Evolutionary conservation across 768 basidiomycete species (phyloP).

Genomic region (Russula emetica): DNA sequence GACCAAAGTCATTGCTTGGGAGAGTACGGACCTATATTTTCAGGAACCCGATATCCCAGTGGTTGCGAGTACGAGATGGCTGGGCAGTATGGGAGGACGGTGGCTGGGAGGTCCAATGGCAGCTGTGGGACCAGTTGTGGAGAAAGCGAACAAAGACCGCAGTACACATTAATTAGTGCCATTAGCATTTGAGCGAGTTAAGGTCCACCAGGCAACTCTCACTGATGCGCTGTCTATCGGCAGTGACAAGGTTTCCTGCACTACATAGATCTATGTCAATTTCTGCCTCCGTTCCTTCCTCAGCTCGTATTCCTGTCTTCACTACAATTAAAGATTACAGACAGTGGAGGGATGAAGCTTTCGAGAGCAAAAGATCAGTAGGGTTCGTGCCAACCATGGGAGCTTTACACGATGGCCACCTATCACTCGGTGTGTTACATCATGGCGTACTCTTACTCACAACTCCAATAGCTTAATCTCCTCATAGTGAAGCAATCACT

Average conservation of each 20-base stretch:
- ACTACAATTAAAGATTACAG: conserved; percentile 58
- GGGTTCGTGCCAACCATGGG: conserved; percentile 99
- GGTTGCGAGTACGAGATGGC: conserved; percentile 73
- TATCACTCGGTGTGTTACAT: conserved; percentile 69
- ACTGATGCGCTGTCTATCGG: not conserved
- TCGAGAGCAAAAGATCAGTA: conserved; percentile 57
- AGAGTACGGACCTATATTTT: conserved; percentile 47
- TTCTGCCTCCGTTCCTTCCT: conserved; percentile 27
- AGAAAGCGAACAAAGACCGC: conserved; percentile 37
- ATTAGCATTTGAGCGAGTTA: not conserved
- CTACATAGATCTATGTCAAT: conserved; percentile 7
- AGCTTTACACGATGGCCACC: conserved; percentile 89
- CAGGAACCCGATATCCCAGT: conserved; percentile 51
- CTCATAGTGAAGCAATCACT: conserved; percentile 70
- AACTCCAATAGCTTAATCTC: conserved; percentile 6
- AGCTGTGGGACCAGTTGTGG: conserved; percentile 58
- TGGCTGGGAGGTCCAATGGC: conserved; percentile 71
- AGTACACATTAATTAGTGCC: conserved; percentile 11
- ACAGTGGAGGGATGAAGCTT: conserved; percentile 68
- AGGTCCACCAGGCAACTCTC: not conserved
- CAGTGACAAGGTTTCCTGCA: not conserved
- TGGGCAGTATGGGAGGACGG: conserved; percentile 80
- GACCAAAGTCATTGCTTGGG: conserved; percentile 54
- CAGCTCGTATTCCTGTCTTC: conserved; percentile 45
- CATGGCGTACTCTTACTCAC: conserved; percentile 6